These are phyloP conservation scores for Platanthera guangdongensis DNA, from an alignment of 106 monocot genomes.

Conservation along the genomic window DNA sequence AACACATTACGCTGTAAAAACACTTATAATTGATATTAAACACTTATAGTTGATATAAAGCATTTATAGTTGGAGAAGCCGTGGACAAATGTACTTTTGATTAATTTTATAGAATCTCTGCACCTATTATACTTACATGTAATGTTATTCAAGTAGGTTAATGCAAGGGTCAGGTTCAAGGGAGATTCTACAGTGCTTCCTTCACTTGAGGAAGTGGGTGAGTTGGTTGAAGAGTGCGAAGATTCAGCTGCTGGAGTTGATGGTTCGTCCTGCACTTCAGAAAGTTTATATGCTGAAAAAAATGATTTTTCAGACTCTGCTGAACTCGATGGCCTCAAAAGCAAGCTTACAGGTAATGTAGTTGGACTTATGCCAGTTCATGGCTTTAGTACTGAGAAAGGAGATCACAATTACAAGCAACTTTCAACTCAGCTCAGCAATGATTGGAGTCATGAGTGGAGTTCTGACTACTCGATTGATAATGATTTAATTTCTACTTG, in stretches of 20 bases:
- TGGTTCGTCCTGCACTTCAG: conserved; percentile 75
- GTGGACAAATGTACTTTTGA: not conserved
- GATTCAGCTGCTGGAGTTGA: conserved; percentile 46
- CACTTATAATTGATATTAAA: no score
- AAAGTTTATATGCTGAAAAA: conserved; percentile 67
- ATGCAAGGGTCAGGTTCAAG: conserved; percentile 50
- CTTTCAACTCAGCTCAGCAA: conserved; percentile 44
- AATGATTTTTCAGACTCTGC: conserved; percentile 36
- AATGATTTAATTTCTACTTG: conserved; percentile 47
- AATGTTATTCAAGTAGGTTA: conserved; percentile 35
- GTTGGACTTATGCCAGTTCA: conserved; percentile 25
- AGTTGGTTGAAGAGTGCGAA: conserved; percentile 51
- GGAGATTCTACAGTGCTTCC: conserved; percentile 26
- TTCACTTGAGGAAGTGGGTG: conserved; percentile 37
- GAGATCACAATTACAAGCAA: conserved; percentile 12
- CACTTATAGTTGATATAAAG: not conserved
- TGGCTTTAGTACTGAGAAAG: conserved; percentile 28
- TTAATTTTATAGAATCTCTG: not conserved
- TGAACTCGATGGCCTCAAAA: conserved; percentile 37
- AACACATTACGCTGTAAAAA: no score
- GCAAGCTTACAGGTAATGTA: conserved; percentile 21
- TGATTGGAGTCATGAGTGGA: conserved; percentile 69
- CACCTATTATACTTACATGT: not conserved
- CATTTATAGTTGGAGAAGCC: not conserved
- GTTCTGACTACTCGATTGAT: conserved; percentile 49